phyloP scores from a whole-genome alignment of 2,329 filamentous ascomycete genomes.

The Lachnellula hyalina region DNA sequence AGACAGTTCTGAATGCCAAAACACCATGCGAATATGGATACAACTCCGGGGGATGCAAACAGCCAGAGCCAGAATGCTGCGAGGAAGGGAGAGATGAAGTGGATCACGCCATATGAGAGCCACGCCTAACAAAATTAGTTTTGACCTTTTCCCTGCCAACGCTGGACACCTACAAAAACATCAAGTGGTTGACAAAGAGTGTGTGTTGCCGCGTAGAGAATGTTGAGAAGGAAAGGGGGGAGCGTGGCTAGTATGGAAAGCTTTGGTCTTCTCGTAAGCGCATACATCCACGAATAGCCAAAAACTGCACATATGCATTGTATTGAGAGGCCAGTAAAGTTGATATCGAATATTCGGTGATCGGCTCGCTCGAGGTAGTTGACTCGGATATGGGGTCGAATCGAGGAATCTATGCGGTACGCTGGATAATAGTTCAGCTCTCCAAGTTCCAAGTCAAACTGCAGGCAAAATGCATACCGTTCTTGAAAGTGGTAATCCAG shows the following conservation, averaged over 20 bases:
- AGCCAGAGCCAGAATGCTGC: constrained; percentile 76
- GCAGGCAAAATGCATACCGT: constrained; percentile 15
- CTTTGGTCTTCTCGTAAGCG: constrained; percentile 22
- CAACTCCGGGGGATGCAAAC: constrained; percentile 77
- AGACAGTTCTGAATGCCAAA: constrained; percentile 91
- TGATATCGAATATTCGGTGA: constrained; percentile 22
- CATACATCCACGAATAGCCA: constrained; percentile 26
- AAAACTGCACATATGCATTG: constrained; percentile 18
- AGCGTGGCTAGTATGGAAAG: constrained; percentile 23
- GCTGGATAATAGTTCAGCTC: constrained; percentile 11
- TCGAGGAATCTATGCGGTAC: constrained; percentile 25
- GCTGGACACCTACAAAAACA: constrained; percentile 18
- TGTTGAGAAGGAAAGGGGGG: constrained; percentile 49
- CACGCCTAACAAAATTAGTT: constrained; percentile 70
- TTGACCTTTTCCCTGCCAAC: constrained; percentile 34
- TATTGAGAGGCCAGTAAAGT: constrained; percentile 17
- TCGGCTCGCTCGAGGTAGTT: constrained; percentile 24
- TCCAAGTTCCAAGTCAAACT: background rate
- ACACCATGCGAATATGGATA: constrained; percentile 75
- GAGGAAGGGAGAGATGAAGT: constrained; percentile 80
- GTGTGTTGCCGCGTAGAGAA: constrained; percentile 81
- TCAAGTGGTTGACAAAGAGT: constrained; percentile 35
- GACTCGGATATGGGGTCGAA: constrained; percentile 24
- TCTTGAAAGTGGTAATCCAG: constrained; percentile 30
- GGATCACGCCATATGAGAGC: constrained; percentile 88